Conservation (phyloP, 1,284 basidiomycete species). For the Golubevia sp. region DNA sequence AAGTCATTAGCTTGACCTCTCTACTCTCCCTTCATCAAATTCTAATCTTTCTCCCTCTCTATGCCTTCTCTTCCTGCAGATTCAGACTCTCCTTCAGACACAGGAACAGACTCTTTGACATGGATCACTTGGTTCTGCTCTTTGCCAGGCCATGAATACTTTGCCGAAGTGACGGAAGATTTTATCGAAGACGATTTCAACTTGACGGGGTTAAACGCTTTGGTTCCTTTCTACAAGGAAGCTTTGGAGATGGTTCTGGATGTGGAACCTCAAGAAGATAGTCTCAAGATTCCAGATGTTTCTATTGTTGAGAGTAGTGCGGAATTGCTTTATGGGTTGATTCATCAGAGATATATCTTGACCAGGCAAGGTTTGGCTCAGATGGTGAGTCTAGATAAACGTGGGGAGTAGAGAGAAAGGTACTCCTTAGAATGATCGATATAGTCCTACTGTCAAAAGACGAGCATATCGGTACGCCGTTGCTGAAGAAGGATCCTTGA, state of each 20-base stretch:
- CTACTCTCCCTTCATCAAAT: background rate
- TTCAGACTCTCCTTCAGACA: conserved; percentile 48
- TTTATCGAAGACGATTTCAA: conserved; percentile 99
- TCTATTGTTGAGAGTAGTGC: conserved; percentile 98
- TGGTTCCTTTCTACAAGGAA: conserved; percentile 99
- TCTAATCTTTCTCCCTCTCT: background rate
- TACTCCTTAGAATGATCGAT: too few relatives aligned
- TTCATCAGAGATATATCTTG: conserved; percentile 95
- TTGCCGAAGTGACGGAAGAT: conserved; percentile 82
- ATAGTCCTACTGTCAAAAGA: background rate
- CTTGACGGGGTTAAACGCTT: conserved; percentile 87
- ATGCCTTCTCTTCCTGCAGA: conserved; percentile 7
- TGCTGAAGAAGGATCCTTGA: background rate
- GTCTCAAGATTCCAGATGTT: conserved; percentile 78
- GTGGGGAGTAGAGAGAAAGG: background rate
- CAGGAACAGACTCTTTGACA: conserved; percentile 68
- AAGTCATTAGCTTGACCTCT: background rate
- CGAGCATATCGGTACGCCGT: background rate
- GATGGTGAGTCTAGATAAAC: conserved; percentile 72
- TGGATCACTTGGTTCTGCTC: conserved; percentile 99
- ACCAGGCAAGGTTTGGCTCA: conserved; percentile 90
- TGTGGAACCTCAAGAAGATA: conserved; percentile 95
- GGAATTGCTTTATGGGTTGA: conserved; percentile 94
- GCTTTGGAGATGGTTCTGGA: conserved; percentile 99
- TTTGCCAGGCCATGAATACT: conserved; percentile 97